Evolutionary conservation across 805 yeast species (phyloP).

Genomic region (Suhomyces canberraensis): DNA sequence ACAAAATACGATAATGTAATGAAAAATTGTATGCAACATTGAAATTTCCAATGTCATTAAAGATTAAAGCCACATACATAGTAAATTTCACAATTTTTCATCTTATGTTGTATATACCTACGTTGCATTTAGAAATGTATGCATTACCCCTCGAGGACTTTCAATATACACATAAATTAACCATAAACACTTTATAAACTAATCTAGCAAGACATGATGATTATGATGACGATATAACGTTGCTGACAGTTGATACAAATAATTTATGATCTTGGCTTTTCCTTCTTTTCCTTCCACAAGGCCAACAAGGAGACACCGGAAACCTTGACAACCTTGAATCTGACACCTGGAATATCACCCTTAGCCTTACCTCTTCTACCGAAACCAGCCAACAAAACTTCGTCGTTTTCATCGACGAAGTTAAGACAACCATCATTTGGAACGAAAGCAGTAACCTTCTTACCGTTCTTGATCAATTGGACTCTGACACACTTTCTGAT

Average conservation of each 20-base stretch:
- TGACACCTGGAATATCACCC: conserved; percentile 99
- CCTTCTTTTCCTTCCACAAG: conserved; percentile 99
- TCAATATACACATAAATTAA: conserved; percentile 19
- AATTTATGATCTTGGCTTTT: conserved; percentile 97
- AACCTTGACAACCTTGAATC: conserved; percentile 99
- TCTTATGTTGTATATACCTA: too few species aligned
- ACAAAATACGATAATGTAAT: background rate
- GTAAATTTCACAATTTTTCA: too few species aligned
- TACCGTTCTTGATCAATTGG: conserved; percentile 99
- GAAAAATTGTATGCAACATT: too few species aligned
- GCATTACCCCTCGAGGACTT: conserved; percentile 13
- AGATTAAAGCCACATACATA: too few species aligned
- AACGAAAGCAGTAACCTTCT: conserved; percentile 99
- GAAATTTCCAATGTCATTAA: too few species aligned
- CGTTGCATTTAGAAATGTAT: conserved; percentile 15
- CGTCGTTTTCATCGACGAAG: conserved; percentile 99
- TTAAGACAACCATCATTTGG: conserved; percentile 99
- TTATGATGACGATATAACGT: conserved; percentile 2
- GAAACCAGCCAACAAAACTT: conserved; percentile 99
- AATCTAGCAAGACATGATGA: conserved; percentile 4
- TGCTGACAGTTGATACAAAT: conserved; percentile 8
- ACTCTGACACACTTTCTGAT: conserved; percentile 99
- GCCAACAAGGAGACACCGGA: conserved; percentile 99
- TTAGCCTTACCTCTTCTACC: conserved; percentile 99
- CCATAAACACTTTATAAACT: conserved; percentile 6